Evolutionary conservation across 2,329 filamentous ascomycete species (phyloP).

Genomic region (Scedosporium boydii): DNA sequence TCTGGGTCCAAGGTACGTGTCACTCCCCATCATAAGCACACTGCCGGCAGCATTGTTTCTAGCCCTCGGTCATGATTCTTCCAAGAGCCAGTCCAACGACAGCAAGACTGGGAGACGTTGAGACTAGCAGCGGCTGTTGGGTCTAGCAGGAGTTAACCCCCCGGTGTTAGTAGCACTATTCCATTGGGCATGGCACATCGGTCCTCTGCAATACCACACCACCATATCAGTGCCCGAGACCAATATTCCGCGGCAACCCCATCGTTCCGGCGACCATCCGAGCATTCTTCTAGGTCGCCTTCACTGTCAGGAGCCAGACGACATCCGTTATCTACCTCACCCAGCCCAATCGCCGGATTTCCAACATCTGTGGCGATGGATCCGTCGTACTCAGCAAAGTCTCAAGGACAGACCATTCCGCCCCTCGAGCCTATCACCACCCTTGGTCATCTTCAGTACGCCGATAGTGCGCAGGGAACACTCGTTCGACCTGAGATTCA

Average conservation of each 20-base stretch:
- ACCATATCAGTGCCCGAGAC: slow-evolving; percentile 40
- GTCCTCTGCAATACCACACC: slow-evolving; percentile 41
- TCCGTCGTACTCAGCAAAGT: slow-evolving; percentile 24
- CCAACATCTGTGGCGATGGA: slow-evolving; percentile 42
- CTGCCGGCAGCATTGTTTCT: too few relatives aligned
- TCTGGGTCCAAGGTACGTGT: slow-evolving; percentile 45
- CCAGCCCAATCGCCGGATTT: slow-evolving; percentile 37
- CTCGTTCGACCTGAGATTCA: slow-evolving; percentile 63
- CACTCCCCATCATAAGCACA: background rate
- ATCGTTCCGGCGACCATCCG: slow-evolving; percentile 36
- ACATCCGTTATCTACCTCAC: slow-evolving; percentile 43
- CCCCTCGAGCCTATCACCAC: slow-evolving; percentile 41
- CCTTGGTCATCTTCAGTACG: slow-evolving; percentile 53
- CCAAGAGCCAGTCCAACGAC: too few relatives aligned
- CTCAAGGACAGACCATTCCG: slow-evolving; percentile 37
- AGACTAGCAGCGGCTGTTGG: too few relatives aligned
- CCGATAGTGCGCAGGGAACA: slow-evolving; percentile 31
- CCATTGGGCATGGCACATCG: slow-evolving; percentile 50
- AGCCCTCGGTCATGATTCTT: too few relatives aligned
- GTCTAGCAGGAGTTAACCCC: background rate
- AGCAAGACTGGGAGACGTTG: too few relatives aligned
- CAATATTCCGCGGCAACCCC: slow-evolving; percentile 43
- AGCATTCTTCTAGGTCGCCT: slow-evolving; percentile 42
- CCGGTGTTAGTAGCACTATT: slow-evolving; percentile 30
- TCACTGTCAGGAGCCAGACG: slow-evolving; percentile 38